Evolutionary conservation across 768 basidiomycete species (phyloP).

Genomic region (Leccinum pellstonianum): DNA sequence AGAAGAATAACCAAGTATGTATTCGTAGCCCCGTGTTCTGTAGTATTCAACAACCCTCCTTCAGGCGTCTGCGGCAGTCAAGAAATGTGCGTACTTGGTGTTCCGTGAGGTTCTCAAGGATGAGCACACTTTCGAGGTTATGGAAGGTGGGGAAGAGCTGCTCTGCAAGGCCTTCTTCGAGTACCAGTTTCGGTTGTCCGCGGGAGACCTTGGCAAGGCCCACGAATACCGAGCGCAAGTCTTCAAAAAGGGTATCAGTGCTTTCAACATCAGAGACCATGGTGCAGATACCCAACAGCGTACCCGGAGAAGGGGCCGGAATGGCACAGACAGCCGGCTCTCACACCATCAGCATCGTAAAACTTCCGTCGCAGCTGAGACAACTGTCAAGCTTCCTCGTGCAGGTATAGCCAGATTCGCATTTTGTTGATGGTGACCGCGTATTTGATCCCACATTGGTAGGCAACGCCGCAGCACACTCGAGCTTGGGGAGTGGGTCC

Average conservation of each 20-base stretch:
- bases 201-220: background rate
- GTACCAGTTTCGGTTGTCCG: slow-evolving; percentile 14
- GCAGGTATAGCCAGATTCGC: slow-evolving; percentile 11
- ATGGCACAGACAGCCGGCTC: background rate
- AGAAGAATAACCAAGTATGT: slow-evolving; percentile 14
- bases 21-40: background rate
- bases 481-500: background rate
- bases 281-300: background rate
- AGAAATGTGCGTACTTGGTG: slow-evolving; percentile 14
- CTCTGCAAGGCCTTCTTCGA: slow-evolving; percentile 24
- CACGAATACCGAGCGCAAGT: background rate
- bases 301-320: background rate
- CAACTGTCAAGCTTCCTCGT: background rate
- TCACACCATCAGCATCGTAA: background rate
- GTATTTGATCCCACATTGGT: slow-evolving; percentile 2
- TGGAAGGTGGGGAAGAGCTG: slow-evolving; percentile 6
- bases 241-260: slow-evolving; percentile 4
- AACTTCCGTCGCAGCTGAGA: background rate
- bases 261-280: slow-evolving; percentile 3
- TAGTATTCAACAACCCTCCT: background rate
- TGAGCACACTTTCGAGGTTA: slow-evolving; percentile 2
- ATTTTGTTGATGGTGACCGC: background rate
- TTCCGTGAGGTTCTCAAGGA: slow-evolving; percentile 1
- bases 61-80: slow-evolving; percentile 14
- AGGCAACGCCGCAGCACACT: background rate